Evolutionary conservation across 2,329 filamentous ascomycete genomes (phyloP).

Genomic region (Talaromyces atroroseus): DNA sequence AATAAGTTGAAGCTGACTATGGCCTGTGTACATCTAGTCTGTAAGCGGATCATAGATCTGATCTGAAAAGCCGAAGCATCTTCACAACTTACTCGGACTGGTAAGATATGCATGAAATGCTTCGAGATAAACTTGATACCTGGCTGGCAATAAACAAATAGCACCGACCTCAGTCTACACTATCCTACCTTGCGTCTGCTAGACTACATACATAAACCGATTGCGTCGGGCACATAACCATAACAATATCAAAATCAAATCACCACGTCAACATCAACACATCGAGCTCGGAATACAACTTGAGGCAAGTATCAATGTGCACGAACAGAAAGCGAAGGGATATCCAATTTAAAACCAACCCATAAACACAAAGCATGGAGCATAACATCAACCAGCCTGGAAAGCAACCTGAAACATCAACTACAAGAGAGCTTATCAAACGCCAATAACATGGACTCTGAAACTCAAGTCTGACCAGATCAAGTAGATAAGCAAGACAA

Average conservation of each 20-base stretch:
- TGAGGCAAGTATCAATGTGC: slow-evolving; percentile 2
- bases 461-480: neutral
- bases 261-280: neutral
- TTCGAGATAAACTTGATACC: no score
- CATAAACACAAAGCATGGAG: slow-evolving; percentile 17
- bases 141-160: slow-evolving; percentile 2
- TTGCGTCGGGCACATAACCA: no score
- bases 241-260: no score
- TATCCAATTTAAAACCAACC: slow-evolving; percentile 14
- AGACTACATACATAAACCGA: no score
- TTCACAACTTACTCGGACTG: no score
- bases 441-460: slow-evolving; percentile 10
- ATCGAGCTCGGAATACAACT: neutral
- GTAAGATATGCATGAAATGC: no score
- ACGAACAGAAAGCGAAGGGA: slow-evolving; percentile 20
- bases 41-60: no score
- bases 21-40: no score
- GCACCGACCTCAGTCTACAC: neutral
- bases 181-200: neutral
- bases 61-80: no score
- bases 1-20: no score
- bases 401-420: slow-evolving; percentile 11
- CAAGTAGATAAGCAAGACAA: neutral
- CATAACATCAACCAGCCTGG: neutral
- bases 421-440: slow-evolving; percentile 19